Evolutionary conservation across 371 early-diverging fungal genomes (phyloP), one percentile per base, ranked within the genome.

Genomic region (Capniomyces stellatus): DNA sequence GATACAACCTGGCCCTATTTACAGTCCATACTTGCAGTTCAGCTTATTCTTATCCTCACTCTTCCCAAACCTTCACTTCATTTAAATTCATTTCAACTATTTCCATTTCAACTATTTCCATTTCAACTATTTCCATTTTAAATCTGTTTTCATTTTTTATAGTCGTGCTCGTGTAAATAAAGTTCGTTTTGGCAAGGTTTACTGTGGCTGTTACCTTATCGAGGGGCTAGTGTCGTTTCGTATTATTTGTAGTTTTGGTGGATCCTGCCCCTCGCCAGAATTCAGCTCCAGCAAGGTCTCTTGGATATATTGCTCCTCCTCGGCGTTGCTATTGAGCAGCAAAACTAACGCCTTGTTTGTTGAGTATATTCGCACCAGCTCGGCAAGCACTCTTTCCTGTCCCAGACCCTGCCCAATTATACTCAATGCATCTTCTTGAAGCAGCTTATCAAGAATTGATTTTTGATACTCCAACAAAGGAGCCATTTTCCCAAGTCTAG

Each of bases 401-500:
- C 89, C 87, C 0, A 95, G 73, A 0, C 95, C 95, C 10, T 76
- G 75, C 0, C 87, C 79, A 43, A 82, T 64, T 15, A 95, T 74
- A 35, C 91, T 67, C n/a, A 95, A 66, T 0, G 80, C 90, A 66
- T 90, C 89, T 50, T 83, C 79, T 10, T 69, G 69, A 2, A 81
- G 71, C 22, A 87, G 57, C 29, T 79, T 79, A 29, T 76, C 72
- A 1, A 87, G 59, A 48, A 87, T 81, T 54, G 76, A 73, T 29
- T 76, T 75, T 55, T 87, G 87, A 55, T 80, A 87, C 57, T 74
- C 70, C 15, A 86, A 55, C 47, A 69, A 67, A 60, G 58, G 66
- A 56, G 55, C 3, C 55, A 61, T 48, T 72, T 66, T 56, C 64
- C 64, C 30, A n/a, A n/a, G n/a, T n/a, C n/a, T n/a, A n/a, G n/a